phyloP scores from a whole-genome alignment of 108 stramenopile genomes.

The Mediolabrus comicus region DNA sequence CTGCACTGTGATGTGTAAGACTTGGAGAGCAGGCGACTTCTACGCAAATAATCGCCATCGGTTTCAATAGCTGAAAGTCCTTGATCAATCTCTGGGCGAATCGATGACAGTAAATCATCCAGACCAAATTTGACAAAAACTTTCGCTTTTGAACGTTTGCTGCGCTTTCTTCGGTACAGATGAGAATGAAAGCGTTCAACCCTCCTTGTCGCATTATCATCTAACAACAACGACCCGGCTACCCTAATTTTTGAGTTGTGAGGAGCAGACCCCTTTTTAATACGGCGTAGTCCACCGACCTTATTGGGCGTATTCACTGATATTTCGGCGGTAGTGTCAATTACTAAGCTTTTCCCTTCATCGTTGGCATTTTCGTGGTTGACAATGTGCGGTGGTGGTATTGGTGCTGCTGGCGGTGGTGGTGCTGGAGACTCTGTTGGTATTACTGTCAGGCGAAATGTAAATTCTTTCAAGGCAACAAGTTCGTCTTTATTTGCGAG shows the following conservation, averaged over 20 bases:
- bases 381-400: neutral
- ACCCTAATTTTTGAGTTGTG: conserved; percentile 19
- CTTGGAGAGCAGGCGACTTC: neutral
- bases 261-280: conserved; percentile 19
- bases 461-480: conserved; percentile 46
- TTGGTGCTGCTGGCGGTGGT: neutral
- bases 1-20: conserved; percentile 1
- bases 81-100: conserved; percentile 31
- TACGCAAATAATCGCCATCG: neutral
- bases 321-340: conserved; percentile 30
- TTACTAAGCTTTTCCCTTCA: neutral
- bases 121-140: conserved; percentile 12
- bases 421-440: conserved; percentile 6
- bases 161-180: neutral
- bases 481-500: conserved; percentile 55
- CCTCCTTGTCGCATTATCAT: conserved; percentile 5
- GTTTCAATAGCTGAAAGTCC: neutral
- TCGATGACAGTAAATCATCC: conserved; percentile 27
- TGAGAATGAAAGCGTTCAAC: neutral
- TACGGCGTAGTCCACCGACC: conserved; percentile 11
- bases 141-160: neutral
- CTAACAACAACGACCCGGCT: neutral
- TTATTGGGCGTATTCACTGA: conserved; percentile 14
- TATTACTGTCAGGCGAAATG: conserved; percentile 44
- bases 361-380: neutral